Conservation (phyloP, 768 basidiomycete genomes). For the Russula virescens region DNA sequence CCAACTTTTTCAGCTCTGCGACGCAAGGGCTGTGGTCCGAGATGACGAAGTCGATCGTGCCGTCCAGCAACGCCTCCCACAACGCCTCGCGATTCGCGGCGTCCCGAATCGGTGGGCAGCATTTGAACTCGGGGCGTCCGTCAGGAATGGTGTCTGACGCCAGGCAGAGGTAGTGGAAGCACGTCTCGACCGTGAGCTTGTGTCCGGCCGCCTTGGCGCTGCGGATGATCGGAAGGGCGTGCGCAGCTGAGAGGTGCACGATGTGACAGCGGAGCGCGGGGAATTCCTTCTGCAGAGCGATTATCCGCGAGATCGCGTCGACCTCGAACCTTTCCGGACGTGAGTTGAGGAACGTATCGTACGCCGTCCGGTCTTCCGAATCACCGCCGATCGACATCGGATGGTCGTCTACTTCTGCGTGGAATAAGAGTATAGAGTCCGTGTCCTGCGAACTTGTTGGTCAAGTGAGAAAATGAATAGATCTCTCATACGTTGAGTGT, state of each 20-base stretch:
- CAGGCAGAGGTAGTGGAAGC: slow-evolving; percentile 92
- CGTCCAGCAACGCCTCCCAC: slow-evolving; percentile 78
- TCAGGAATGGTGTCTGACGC: slow-evolving; percentile 65
- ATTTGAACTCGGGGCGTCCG: slow-evolving; percentile 86
- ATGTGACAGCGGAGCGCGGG: slow-evolving; percentile 82
- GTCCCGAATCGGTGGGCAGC: slow-evolving; percentile 89
- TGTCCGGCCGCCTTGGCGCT: slow-evolving; percentile 58
- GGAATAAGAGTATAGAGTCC: slow-evolving; percentile 76
- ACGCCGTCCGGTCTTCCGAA: slow-evolving; percentile 45
- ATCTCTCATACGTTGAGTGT: slow-evolving; percentile 54
- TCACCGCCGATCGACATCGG: slow-evolving; percentile 22
- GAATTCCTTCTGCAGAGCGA: slow-evolving; percentile 52
- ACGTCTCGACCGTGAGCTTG: slow-evolving; percentile 89
- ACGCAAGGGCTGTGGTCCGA: slow-evolving; percentile 96
- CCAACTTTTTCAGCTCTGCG: slow-evolving; percentile 69
- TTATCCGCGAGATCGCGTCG: slow-evolving; percentile 76
- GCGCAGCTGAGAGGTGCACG: slow-evolving; percentile 88
- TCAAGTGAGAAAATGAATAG: not conserved
- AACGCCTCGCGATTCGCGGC: slow-evolving; percentile 64
- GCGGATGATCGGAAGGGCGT: slow-evolving; percentile 71
- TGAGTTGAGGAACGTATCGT: slow-evolving; percentile 80
- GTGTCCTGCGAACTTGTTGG: slow-evolving; percentile 43
- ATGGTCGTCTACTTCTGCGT: slow-evolving; percentile 75
- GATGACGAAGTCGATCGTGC: slow-evolving; percentile 86
- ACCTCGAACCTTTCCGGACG: slow-evolving; percentile 77